Conservation (phyloP, 2,329 filamentous ascomycete genomes). For the Coccinonectria pachysandricola region DNA sequence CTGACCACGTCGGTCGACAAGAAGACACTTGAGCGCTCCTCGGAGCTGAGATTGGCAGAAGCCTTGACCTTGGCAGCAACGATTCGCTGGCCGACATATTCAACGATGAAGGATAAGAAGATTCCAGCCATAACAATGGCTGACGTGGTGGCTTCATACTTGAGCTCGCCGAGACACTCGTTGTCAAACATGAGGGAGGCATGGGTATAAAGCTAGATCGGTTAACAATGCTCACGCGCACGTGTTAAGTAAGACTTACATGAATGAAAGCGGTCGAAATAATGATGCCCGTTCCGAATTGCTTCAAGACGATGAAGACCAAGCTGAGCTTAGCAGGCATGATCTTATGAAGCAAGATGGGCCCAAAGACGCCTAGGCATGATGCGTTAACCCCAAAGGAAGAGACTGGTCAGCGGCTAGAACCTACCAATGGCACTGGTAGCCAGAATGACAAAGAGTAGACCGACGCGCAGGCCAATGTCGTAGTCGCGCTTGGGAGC, state of each 20-base stretch:
- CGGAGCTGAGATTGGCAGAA: constrained; percentile 13
- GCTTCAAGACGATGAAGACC: constrained; percentile 56
- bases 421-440: constrained; percentile 52
- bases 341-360: constrained; percentile 52
- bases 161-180: constrained; percentile 53
- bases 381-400: too few relatives aligned
- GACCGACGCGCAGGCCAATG: constrained; percentile 55
- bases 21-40: constrained; percentile 15
- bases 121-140: constrained; percentile 66
- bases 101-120: constrained; percentile 61
- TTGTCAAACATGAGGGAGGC: constrained; percentile 63
- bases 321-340: constrained; percentile 39
- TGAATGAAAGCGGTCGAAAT: constrained; percentile 63
- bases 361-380: constrained; percentile 46
- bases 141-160: constrained; percentile 59
- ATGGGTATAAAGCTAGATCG: constrained; percentile 57
- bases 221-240: too few relatives aligned
- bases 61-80: constrained; percentile 29
- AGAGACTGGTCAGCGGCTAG: neutral
- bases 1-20: constrained; percentile 41
- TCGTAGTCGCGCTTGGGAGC: constrained; percentile 48
- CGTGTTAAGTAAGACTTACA: constrained; percentile 29
- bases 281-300: constrained; percentile 65
- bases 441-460: constrained; percentile 60
- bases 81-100: constrained; percentile 54